Base-by-base conservation (phyloP, 108 stramenopile genomes). In the Skeletonema costatum region DNA sequence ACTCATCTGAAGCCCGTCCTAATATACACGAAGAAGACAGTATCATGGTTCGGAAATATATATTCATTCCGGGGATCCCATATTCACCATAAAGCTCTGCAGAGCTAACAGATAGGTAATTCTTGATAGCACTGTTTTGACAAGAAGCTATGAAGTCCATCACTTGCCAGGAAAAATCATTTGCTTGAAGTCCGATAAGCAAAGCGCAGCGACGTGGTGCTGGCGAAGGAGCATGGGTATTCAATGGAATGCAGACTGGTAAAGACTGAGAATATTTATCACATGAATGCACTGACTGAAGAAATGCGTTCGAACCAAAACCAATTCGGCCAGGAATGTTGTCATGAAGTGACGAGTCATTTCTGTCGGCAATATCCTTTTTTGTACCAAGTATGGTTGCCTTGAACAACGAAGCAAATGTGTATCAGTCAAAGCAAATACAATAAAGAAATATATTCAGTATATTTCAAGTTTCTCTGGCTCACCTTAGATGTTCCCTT, bases 151-250 rank as follows among this genome's bases (percentile, higher is more conserved):
- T 36, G 68, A 89, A 89, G 8, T 78, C 65, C 30, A 87, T 74
- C 19, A 78, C 38, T 14, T 83, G 48, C 94, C 94, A 95, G 29
- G 80, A 87, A 82, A 89, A 93, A 68, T 85, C 67, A 39, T n/a
- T 36, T 2, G 89, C 76, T 14, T 75, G 75, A 9, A 95, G 78
- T 33, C 94, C 94, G 12, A 92, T 63, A 17, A 95, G 77, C 77
- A 95, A 69, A n/a, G 91, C 91, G 39, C 78, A 46, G 38, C 64
- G 74, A 25, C 65, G 58, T 32, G 88, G 61, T 25, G 63, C 59
- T 13, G 73, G 60, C 17, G 78, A 21, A 13, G 59, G 64, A 4
- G 71, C 74, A 66, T 56, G 69, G 4, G 38, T 64, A 25, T 36
- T 70, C 9, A 79, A 36, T 29, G 73, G 29, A 61, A 74, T 36